Base-by-base conservation (phyloP, 352 stramenopile species). In the Phytophthora meadii region DNA sequence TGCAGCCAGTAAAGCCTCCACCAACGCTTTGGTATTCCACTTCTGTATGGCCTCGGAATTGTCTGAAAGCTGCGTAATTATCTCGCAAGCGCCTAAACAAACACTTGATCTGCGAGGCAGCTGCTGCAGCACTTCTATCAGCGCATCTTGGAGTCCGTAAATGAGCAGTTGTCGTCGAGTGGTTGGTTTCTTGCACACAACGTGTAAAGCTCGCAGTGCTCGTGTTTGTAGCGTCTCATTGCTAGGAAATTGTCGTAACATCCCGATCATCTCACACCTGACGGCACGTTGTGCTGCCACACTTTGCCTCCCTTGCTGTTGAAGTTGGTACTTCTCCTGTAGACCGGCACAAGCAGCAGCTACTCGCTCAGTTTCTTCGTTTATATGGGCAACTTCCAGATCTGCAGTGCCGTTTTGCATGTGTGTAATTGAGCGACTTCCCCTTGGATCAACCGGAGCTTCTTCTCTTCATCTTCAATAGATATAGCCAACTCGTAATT, bases 231-330 rank as follows among this genome's bases (percentile, higher is more conserved):
- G 41, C 7, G 12, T 30, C 15, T 70, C 65, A 27, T 76, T 73
- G n/a, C 28, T 36, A 8, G 57, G 48, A 49, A 76, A 76, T 45
- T 61, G 72, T 3, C 58, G 65, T 45, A 64, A 32, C 45, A 78
- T 42, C 2, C 53, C 48, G 12, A 81, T 34, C 45, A 69, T 59
- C 51, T 81, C 72, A 48, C 69, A 76, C 32, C 70, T 74, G 14
- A 74, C 47, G 15, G 65, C 39, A 39, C 53, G 50, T 50, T 62
- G 54, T 15, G 30, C 60, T 36, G 53, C 59, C 19, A 73, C 53
- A 10, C 49, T 42, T 5, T 27, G 14, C 19, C 65, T 61, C n/a
- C 52, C 65, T 39, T 42, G 39, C 22, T 69, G 17, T 28, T 76
- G 65, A 1, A 27, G 27, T 7, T 53, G 19, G 22, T 70, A 24